Percentiles rank a stretch among this genome's conserved stretches.
Conservation (phyloP, 2,329 filamentous ascomycete genomes). For the Leptosphaerulina australis region DNA sequence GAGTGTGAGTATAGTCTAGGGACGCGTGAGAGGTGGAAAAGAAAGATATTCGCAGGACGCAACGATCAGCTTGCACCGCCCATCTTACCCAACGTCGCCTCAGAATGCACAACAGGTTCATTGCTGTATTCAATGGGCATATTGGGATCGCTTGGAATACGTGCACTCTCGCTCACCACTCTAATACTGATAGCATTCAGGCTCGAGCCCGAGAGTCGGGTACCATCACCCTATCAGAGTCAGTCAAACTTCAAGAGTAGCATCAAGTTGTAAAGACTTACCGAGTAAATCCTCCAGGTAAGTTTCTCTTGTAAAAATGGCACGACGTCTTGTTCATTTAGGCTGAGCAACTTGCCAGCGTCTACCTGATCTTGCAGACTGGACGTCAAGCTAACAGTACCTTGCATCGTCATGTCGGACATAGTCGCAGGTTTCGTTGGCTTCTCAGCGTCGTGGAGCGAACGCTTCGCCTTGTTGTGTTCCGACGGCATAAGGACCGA, state of each 20-base stretch:
- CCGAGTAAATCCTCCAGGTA: constrained; percentile 38
- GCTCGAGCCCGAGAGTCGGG: constrained; percentile 14
- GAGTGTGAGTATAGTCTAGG: background rate
- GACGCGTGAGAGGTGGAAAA: background rate
- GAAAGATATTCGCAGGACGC: no score
- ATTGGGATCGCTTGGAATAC: constrained; percentile 23
- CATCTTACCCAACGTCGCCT: constrained; percentile 21
- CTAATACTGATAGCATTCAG: constrained; percentile 23
- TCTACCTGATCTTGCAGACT: constrained; percentile 34
- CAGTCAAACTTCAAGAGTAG: background rate
- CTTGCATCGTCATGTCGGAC: constrained; percentile 17
- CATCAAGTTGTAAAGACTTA: constrained; percentile 13
- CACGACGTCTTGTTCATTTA: constrained; percentile 31
- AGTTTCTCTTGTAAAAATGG: constrained; percentile 35
- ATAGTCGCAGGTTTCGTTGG: constrained; percentile 52
- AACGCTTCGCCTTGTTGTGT: constrained; percentile 45
- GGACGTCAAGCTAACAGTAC: constrained; percentile 34
- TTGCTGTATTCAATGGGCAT: constrained; percentile 28
- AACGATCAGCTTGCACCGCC: constrained; percentile 15
- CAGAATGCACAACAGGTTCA: constrained; percentile 22
- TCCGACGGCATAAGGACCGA: constrained; percentile 27
- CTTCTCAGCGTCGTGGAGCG: constrained; percentile 50
- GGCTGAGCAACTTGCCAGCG: constrained; percentile 24
- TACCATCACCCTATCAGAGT: constrained; percentile 23
- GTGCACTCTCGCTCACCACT: constrained; percentile 21